Evolutionary conservation across 805 yeast species (phyloP), one percentile per base, ranked within the genome.

Genomic region (Sungouiozyma ichnusensis): DNA sequence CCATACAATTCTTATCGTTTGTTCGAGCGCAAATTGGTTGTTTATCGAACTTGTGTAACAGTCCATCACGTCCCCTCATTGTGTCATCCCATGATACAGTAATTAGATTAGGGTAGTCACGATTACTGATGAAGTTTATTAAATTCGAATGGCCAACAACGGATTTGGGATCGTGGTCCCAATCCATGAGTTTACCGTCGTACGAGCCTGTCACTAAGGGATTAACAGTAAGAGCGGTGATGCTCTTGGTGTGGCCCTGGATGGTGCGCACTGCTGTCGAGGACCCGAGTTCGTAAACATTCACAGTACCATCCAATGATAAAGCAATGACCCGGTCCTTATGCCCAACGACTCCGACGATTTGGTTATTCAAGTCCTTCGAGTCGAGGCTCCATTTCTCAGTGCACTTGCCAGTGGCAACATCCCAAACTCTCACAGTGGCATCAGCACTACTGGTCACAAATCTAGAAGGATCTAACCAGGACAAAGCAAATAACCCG

Each of bases 21-120:
- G 66, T 54, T 1, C 74, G 60, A 5, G 75, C 59, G 9, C 68
- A 63, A 45, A 61, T 70, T 37, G 81, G 85, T 59, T 75, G 86
- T 15, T 64, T 63, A 20, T 61, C 64, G 19, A 67, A 66, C 17
- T 54, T 46, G 38, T 50, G 44, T 19, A 44, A 48, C 1, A 45
- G 40, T 16, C 42, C 42, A 11, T 60, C 59, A 20, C 51, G 55
- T 13, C 62, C 51, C 54, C 73, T 75, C 37, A 87, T 53, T 13
- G 75, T 75, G 55, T 85, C 95, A 62, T 90, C 98, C 97, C 97
- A 92, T 3, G 88, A 94, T 16, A 77, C 68, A n/a, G 86, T 69
- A 40, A 68, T 62, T 16, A 76, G 53, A 5, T 63, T 41, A 1
- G 60, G 53, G 1, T 57, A 60, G 11, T 55, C 53, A 4, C 48